These are phyloP conservation scores for Marasmius fiardii DNA, from an alignment of 1,284 basidiomycete species.

Conservation along the genomic window DNA sequence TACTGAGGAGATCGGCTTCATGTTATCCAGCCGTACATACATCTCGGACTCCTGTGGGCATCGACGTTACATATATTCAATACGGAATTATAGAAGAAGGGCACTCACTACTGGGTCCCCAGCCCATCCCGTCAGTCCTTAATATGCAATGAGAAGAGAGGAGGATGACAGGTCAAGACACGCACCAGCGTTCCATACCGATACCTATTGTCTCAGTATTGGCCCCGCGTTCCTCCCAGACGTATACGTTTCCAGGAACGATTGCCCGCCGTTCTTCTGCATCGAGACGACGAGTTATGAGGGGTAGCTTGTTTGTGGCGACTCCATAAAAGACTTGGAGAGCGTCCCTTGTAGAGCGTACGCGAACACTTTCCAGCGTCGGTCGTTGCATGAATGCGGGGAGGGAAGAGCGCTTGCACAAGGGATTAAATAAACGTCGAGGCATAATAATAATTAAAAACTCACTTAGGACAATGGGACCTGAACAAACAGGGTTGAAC, in stretches of 20 bases:
- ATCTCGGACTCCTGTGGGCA: conserved; percentile 59
- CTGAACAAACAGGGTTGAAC: conserved; percentile 28
- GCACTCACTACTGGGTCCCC: conserved; percentile 66
- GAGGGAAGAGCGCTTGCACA: conserved; percentile 11
- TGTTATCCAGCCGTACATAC: conserved; percentile 34
- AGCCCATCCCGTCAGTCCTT: conserved; percentile 57
- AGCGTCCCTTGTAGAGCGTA: conserved; percentile 74
- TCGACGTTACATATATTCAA: conserved; percentile 14
- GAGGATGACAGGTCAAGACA: conserved; percentile 11
- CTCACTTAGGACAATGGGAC: not conserved
- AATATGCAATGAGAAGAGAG: not conserved
- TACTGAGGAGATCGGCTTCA: not conserved
- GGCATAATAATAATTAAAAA: not conserved
- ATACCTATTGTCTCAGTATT: conserved; percentile 75
- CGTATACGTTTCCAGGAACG: conserved; percentile 72
- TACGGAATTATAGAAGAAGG: conserved; percentile 2
- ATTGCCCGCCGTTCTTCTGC: conserved; percentile 69
- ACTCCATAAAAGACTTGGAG: conserved; percentile 77
- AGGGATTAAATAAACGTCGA: conserved; percentile 1
- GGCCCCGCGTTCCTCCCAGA: conserved; percentile 81
- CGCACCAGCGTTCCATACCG: conserved; percentile 78
- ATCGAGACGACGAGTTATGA: conserved; percentile 76
- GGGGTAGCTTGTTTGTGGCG: conserved; percentile 59
- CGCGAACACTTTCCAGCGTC: conserved; percentile 69
- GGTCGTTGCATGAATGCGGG: conserved; percentile 56